Base-by-base conservation (phyloP, 2,329 filamentous ascomycete species). In the Cladosporium sp. region DNA sequence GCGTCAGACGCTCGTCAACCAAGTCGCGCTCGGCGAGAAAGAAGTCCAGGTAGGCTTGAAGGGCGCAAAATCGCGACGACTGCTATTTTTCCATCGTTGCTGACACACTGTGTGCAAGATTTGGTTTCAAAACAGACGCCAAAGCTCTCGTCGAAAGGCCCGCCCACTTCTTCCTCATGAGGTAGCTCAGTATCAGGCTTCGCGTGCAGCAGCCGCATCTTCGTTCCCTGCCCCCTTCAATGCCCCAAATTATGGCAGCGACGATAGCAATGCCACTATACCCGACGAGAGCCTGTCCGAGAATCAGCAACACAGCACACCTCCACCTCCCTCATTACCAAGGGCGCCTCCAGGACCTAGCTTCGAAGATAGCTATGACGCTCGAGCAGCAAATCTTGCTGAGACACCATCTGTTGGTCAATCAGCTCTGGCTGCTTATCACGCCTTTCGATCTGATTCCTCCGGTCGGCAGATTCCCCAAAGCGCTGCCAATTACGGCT, bases 51-150 rank as follows among this genome's bases (percentile, higher is more conserved):
- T 95, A 74, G 70, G 85, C 70, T 37, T 28, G 22, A 28, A 28
- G 7, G 22, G 22, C 22, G 22, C 22, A 28, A 2, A 7, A 5
- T 28, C 22, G 22, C 22, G 22, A 28, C 22, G 22, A 28, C 4
- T 28, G 7, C 22, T 28, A 5, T 5, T 7, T 28, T 1, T 28
- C 4, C 22, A 33, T 43, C 55, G 56, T 61, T 60, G 61, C 63
- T 70, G 65, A 72, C 46, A 28, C 40, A 38, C 31, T 18, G 32
- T 43, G 14, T 35, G 42, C 41, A 61, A 96, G 92, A 95, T 96
- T 63, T 97, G 92, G 92, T 96, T 96, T 72, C 92, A 96, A 66
- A 96, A 96, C 66, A 83, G 90, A 65, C 82, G 92, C 59, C 92
- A 97, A 70, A 95, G 95, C 70, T 89, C 95, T 68, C 82, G 92